Evolutionary conservation across 306 rosid genomes (phyloP), one percentile per base, ranked within the genome.

Genomic region (Mucuna pruriens): DNA sequence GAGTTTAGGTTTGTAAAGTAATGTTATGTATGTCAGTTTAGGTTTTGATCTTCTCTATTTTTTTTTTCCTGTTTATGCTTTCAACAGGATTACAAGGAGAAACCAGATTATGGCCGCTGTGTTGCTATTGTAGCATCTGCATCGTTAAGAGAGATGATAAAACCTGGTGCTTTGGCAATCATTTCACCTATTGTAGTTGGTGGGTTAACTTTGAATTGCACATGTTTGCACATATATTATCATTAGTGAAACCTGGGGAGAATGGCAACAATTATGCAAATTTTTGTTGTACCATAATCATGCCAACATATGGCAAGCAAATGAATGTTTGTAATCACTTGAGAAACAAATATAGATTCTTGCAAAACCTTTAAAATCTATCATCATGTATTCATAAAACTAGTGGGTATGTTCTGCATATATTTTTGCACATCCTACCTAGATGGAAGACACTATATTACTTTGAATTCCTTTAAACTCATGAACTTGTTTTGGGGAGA

Each of bases 101-200:
- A 93, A 83, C 99, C 99, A 25, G 99, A 95, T 77, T 95, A 95
- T 88, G 90, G 91, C 25, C 98, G 98, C 42, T 95, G 99, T 81
- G 99, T 95, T 80, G 99, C 98, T 72, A 95, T 93, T 29, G 98
- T 95, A 69, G 99, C 99, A 75, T 89, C 99, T 73, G 98, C 98
- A 61, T 93, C 99, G 29, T 80, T 95, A 78, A 87, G 86, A 87
- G 99, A 95, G 90, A 95, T 95, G 99, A 91, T 91, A 80, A 95
- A 95, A 85, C 99, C 98, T 66, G 98, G 99, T 77, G 98, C 92
- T 74, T 81, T 95, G 91, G 98, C 99, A 77, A 95, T 93, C 83
- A 49, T 95, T 87, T 95, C 99, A 69, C 99, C 98, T 68, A 84
- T 95, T 42, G 90, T 45, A 46, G 88, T 95, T 81, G 99, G 99